These are phyloP conservation scores for Boletus rex-veris DNA, from an alignment of 768 basidiomycete species.

Conservation along the genomic window DNA sequence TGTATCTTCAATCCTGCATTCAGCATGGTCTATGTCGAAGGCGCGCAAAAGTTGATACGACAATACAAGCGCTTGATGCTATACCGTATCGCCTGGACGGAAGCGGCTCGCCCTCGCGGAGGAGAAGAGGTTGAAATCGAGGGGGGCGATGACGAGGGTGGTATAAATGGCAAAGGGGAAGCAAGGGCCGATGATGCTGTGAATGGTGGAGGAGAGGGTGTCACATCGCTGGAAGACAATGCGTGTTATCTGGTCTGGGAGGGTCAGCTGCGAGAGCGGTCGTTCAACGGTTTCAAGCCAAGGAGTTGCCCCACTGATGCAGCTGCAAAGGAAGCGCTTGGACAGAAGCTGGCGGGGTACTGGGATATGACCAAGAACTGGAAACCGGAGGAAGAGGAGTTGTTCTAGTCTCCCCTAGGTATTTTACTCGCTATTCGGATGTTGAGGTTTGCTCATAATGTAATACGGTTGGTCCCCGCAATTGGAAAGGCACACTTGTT, in stretches of 20 bases:
- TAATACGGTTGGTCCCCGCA: not conserved
- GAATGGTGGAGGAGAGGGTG: conserved; percentile 12
- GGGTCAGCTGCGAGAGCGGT: conserved; percentile 78
- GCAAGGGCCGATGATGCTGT: conserved; percentile 31
- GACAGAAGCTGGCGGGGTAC: conserved; percentile 79
- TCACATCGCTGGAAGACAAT: conserved; percentile 73
- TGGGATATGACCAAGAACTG: conserved; percentile 96
- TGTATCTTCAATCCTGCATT: conserved; percentile 90
- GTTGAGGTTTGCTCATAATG: not conserved
- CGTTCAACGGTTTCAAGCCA: conserved; percentile 77
- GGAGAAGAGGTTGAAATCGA: conserved; percentile 69
- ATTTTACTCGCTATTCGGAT: not conserved
- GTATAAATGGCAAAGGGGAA: conserved; percentile 29
- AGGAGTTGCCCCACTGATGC: conserved; percentile 81
- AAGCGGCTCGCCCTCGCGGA: conserved; percentile 76
- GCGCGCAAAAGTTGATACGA: conserved; percentile 78
- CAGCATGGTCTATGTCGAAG: conserved; percentile 91
- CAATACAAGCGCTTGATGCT: conserved; percentile 87
- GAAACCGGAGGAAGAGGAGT: conserved; percentile 77
- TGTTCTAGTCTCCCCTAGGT: conserved; percentile 41
- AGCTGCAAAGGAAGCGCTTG: conserved; percentile 82
- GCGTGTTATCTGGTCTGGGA: conserved; percentile 92
- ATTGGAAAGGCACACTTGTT: conserved; percentile 4
- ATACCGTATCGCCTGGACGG: conserved; percentile 90
- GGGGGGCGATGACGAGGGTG: conserved; percentile 43